Evolutionary conservation across 2,329 filamentous ascomycete species (phyloP).

Genomic region (Neospermospora avenae): DNA sequence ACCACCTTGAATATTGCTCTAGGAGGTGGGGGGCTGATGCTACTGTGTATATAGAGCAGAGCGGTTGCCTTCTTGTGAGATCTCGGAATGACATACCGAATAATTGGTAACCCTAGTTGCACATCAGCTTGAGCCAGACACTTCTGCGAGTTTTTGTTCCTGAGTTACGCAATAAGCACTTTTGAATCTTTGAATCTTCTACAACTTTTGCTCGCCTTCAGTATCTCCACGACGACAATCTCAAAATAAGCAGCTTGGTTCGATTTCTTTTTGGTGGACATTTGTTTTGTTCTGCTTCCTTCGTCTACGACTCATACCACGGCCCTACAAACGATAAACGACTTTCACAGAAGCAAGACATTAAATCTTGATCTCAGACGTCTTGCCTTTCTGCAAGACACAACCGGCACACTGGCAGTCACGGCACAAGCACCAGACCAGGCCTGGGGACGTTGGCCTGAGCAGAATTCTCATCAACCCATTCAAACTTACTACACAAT

Average conservation of each 20-base stretch:
- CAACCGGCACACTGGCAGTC: slow-evolving; percentile 45
- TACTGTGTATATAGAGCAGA: slow-evolving; percentile 31
- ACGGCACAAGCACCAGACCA: slow-evolving; percentile 44
- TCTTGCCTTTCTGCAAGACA: slow-evolving; percentile 37
- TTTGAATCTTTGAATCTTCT: slow-evolving; percentile 17
- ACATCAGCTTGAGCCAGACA: slow-evolving; percentile 19
- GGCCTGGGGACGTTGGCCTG: slow-evolving; percentile 53
- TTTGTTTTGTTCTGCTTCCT: slow-evolving; percentile 25
- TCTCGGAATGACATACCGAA: slow-evolving; percentile 25
- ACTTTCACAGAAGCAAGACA: background rate
- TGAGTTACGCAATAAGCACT: slow-evolving; percentile 8
- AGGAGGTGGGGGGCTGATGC: slow-evolving; percentile 25
- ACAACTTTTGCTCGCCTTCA: slow-evolving; percentile 40
- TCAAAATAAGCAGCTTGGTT: slow-evolving; percentile 20
- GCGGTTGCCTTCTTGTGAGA: slow-evolving; percentile 21
- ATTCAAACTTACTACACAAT: slow-evolving; percentile 36
- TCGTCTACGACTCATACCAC: slow-evolving; percentile 7
- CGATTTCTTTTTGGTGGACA: slow-evolving; percentile 24
- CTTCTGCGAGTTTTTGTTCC: background rate
- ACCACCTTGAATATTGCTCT: slow-evolving; percentile 22
- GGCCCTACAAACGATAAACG: background rate
- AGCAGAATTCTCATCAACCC: slow-evolving; percentile 38
- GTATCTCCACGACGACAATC: background rate
- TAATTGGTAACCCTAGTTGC: slow-evolving; percentile 23
- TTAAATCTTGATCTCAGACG: slow-evolving; percentile 7